These are phyloP conservation scores for Taphrina sp. DNA, from an alignment of 1,139 yeast species.

Conservation along the genomic window DNA sequence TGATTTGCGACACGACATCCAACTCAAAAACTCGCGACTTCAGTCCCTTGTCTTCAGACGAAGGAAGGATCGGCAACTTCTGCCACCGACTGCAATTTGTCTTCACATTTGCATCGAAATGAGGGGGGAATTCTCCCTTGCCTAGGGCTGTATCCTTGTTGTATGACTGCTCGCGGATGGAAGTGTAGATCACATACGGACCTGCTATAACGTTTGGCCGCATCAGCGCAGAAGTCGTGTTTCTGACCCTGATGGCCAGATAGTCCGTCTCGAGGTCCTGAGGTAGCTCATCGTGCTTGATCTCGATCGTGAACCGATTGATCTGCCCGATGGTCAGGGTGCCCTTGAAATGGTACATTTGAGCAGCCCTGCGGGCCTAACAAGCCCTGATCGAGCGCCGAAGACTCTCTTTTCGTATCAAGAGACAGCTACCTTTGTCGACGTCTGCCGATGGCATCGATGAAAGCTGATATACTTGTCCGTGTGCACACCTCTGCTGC, in stretches of 20 bases:
- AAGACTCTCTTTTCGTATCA: no score
- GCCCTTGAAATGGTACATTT: constrained; percentile 32
- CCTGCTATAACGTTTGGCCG: constrained; percentile 90
- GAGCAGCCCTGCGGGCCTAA: no score
- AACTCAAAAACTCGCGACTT: constrained; percentile 43
- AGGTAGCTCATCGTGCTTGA: constrained; percentile 15
- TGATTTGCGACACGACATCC: constrained; percentile 79
- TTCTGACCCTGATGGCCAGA: constrained; percentile 50
- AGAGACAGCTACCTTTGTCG: no score
- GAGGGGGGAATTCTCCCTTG: constrained; percentile 18
- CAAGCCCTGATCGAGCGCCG: no score
- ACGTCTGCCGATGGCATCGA: no score
- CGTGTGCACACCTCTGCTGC: no score
- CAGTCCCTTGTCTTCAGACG: background rate
- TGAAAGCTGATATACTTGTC: no score
- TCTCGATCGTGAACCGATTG: constrained; percentile 11
- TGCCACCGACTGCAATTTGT: constrained; percentile 63
- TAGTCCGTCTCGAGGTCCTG: constrained; percentile 1
- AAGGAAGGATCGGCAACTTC: constrained; percentile 67
- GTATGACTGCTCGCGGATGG: constrained; percentile 62
- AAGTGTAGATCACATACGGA: constrained; percentile 84
- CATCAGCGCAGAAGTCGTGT: constrained; percentile 68
- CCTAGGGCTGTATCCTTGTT: constrained; percentile 48
- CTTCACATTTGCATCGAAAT: constrained; percentile 45
- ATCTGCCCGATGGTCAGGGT: constrained; percentile 28